These are phyloP conservation scores for Cornus suecica DNA, from an alignment of 148 eudicot species.

Conservation along the genomic window DNA sequence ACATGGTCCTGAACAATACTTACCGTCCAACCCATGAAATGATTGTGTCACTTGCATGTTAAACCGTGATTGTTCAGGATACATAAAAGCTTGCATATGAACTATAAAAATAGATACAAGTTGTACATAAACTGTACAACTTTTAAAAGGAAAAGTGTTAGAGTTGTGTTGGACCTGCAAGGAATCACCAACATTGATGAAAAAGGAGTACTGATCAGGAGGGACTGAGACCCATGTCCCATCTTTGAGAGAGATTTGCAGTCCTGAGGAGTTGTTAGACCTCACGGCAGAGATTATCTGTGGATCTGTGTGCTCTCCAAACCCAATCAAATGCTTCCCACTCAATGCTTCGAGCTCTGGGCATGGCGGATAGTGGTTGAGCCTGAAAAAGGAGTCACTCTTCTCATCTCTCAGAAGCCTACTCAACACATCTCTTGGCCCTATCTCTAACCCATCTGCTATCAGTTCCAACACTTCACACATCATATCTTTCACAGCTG, in stretches of 20 bases:
- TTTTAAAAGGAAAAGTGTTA: background rate
- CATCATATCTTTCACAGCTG: constrained; percentile 35
- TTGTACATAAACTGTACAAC: background rate
- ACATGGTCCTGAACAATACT: too few relatives aligned
- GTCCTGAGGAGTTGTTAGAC: constrained; percentile 52
- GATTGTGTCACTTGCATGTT: too few relatives aligned
- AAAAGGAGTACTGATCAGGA: constrained; percentile 40
- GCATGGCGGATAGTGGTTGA: constrained; percentile 64
- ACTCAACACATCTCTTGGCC: constrained; percentile 36
- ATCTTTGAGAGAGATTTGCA: constrained; percentile 39
- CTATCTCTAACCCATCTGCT: constrained; percentile 44
- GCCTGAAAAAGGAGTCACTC: constrained; percentile 50
- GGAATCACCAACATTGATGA: constrained; percentile 52
- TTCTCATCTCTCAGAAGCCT: constrained; percentile 37
- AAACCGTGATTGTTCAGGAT: background rate
- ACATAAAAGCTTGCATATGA: background rate
- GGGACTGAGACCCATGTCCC: constrained; percentile 53
- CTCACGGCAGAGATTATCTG: constrained; percentile 62
- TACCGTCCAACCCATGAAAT: too few relatives aligned
- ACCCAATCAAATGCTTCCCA: constrained; percentile 42
- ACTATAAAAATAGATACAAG: background rate
- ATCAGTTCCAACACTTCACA: constrained; percentile 38
- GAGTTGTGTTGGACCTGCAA: constrained; percentile 41
- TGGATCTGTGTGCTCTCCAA: constrained; percentile 83
- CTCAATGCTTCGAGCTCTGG: constrained; percentile 28